Base-by-base conservation (phyloP, 176 grass and related monocot genomes). In the Puccinellia tenuiflora region DNA sequence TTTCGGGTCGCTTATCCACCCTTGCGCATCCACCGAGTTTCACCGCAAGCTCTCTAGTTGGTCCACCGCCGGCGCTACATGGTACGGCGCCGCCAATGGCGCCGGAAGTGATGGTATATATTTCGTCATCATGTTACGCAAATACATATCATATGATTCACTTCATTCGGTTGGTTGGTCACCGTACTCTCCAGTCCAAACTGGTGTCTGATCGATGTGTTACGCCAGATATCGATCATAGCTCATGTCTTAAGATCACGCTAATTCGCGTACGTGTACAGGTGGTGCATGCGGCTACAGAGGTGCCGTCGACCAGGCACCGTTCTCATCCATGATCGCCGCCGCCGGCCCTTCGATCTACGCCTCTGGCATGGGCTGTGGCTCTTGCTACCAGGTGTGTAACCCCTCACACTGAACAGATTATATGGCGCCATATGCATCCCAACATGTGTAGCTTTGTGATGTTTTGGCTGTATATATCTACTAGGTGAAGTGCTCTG, bases 81-180 rank as follows among this genome's bases (percentile, higher is more conserved):
- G 94, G 94, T 97, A 97, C 43, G 94, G 89, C 20, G 84, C 64
- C 6, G 73, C 89, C 8, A 74, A 51, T 16, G 89, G 94, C 10
- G 94, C 89, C 4, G 94, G 94, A 75, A 97, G 86, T 30, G 91
- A 97, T 47, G 91, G 94, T 97, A 93, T n/a, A 25, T 16, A 72
- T n/a, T 13, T 30, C 5, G 25, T 29, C 21, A 61, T 22, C 10
- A 76, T 43, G 17, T 35, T 21, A 64, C 30, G 9, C 29, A 22
- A 13, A 24, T 73, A 12, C 6, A 10, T 29, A 24, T 2, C 11
- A 18, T 60, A 33, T 70, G 52, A 13, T 7, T 34, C 18, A 47
- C 14, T 8, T 45, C 1, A 18, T 7, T 35, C 1, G 10, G 17
- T 65, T n/a, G n/a, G n/a, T n/a, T n/a, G 16, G 35, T 65, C 30